Evolutionary conservation across 768 basidiomycete species (phyloP), one percentile per base, ranked within the genome.

Genomic region (Naganishia friedmannii): DNA sequence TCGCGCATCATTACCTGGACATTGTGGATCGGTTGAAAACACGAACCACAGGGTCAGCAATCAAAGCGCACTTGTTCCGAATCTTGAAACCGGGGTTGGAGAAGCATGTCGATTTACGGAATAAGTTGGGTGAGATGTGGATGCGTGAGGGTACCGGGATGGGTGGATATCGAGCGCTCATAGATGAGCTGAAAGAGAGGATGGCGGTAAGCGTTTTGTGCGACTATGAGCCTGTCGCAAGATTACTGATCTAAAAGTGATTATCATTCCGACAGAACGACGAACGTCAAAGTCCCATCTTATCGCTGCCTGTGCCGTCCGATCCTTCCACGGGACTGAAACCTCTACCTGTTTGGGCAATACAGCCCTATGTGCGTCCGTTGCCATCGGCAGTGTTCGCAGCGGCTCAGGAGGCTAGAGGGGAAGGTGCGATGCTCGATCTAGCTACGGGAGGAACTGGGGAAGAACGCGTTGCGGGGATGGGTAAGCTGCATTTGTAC

Each of bases 21-120:
- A 91, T 96, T 72, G 92, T 93, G 9, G 82, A 83, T 32, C 79
- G 83, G 0, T 86, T 90, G 32, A 86, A 87, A 78, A 93, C 92
- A 15, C 83, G 84, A 8, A 93, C 93, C 19, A 76, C 85, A 3
- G 76, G 85, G 19, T 88, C 90, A 73, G 91, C 90, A 0, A 86
- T 97, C 74, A 95, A 95, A 77, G 89, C 91, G 0, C 95, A 99
- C 77, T 78, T 99, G 39, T 99, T 96, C 86, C 92, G 96, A 81
- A 80, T 99, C 39, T 86, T 96, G 82, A 88, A 89, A 0, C 92
- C 92, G 0, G 89, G 88, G 0, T 83, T 97, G 37, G 82, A 80
- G 17, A 69, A 73, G 8, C 87, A 91, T 74, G 83, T 81, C 1
- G 92, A 93, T 77, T 79, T 96, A 70, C 84, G 95, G 51, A 88